phyloP scores from a whole-genome alignment of 139 green algal species.

The Chlorella vulgaris region DNA sequence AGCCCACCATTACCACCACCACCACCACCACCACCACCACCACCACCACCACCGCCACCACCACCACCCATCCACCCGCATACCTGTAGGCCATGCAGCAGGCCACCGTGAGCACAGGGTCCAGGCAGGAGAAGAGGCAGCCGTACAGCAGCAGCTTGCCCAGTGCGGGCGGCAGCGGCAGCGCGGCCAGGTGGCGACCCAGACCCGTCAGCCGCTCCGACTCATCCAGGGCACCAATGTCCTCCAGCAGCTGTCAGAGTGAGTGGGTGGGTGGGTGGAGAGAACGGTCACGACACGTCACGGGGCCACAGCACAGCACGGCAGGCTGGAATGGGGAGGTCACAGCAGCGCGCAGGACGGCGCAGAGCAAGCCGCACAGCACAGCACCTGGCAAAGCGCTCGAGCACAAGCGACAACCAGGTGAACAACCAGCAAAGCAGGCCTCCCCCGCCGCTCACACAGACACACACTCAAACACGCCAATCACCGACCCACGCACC shows the following conservation, averaged over 20 bases:
- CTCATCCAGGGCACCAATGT: constrained; percentile 57
- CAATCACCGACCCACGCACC: not conserved
- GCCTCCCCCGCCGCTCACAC: not conserved
- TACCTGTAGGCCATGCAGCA: constrained; percentile 70
- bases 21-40: not conserved
- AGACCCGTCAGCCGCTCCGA: constrained; percentile 75
- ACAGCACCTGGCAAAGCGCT: too few relatives aligned
- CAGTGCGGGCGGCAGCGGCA: constrained; percentile 77
- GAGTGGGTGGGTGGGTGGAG: not conserved
- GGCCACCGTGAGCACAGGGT: constrained; percentile 82
- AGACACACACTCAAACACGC: not conserved
- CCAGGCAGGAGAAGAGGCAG: constrained; percentile 75
- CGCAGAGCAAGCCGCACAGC: too few relatives aligned
- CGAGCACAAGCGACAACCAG: too few relatives aligned
- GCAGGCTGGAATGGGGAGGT: too few relatives aligned
- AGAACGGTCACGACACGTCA: not conserved
- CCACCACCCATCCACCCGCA: not conserved
- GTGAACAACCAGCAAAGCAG: too few relatives aligned
- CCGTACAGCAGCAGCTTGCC: constrained; percentile 90
- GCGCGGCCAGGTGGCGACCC: constrained; percentile 79
- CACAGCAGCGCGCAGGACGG: too few relatives aligned
- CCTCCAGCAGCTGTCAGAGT: constrained; percentile 54
- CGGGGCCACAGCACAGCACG: too few relatives aligned
- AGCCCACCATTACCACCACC: too few relatives aligned
- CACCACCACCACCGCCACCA: not conserved